Base-by-base conservation (phyloP, 2,329 filamentous ascomycete species). In the Polytolypa hystricis region DNA sequence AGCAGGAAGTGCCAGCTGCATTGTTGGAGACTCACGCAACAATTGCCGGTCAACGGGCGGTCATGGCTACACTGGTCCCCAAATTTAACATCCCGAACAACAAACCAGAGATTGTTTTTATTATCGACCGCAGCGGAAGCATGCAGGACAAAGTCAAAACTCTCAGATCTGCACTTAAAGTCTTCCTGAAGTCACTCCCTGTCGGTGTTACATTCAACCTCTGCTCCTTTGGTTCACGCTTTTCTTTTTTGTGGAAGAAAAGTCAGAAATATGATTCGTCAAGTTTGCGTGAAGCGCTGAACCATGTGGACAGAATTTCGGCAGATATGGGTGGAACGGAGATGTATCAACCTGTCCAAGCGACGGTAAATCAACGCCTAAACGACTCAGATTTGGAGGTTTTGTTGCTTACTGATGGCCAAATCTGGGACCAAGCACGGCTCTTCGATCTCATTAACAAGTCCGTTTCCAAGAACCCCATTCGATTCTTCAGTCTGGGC, bases 61-160 rank as follows among this genome's bases (percentile, higher is more conserved):
- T 85, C 40, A 83, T 86, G 79, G 62, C 71, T 0, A 82, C 79
- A 0, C 61, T 85, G 0, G 77, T 84, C 0, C 81, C 81, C 2
- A 77, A 74, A 42, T 83, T 84, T 56, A 64, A 65, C n/a, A 59
- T 83, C 0, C 72, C 74, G 0, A 51, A 67, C 0, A 62, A 67
- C 6, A 58, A 55, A 12, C 70, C 70, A 0, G 81, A 86, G 50
- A 69, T 86, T 15, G 72, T 85, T 12, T 84, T 86, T 45, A 60
- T 86, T 4, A 79, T 77, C 38, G 81, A 86, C 52, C 70, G 79
- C 35, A 82, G 77, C 38, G 79, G 78, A 0, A 81, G 77, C 25
- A 71, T 71, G 62, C 4, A 26, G 3, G 51, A 52, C 23, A 71
- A 69, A 30, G 74, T 75, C 5, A 38, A 34, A 1, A 58, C 69